Conservation (phyloP, 2,329 filamentous ascomycete genomes). For the Microsporum audouinii region DNA sequence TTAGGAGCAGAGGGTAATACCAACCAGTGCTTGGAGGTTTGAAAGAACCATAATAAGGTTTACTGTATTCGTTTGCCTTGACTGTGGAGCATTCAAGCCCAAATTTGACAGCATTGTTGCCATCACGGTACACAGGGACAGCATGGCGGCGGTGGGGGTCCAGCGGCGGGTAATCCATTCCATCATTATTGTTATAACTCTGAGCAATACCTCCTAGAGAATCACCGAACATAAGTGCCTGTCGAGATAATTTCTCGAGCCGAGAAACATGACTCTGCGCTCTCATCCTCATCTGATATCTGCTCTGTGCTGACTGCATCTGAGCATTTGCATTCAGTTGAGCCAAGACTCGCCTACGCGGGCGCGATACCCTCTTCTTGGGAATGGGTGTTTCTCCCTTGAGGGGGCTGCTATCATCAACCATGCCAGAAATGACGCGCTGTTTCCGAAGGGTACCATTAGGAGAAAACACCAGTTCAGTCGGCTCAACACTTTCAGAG, state of each 20-base stretch:
- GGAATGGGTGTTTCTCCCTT: conserved; percentile 36
- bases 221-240: conserved; percentile 17
- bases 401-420: conserved; percentile 37
- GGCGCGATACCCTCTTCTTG: conserved; percentile 24
- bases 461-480: conserved; percentile 38
- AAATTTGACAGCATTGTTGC: background rate
- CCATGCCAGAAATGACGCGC: conserved; percentile 38
- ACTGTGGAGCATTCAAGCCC: background rate
- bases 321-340: conserved; percentile 25
- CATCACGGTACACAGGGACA: conserved; percentile 31
- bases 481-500: conserved; percentile 35
- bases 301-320: conserved; percentile 19
- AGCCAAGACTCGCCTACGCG: conserved; percentile 21
- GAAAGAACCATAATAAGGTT: conserved; percentile 2
- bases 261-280: conserved; percentile 9
- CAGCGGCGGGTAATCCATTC: conserved; percentile 23
- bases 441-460: conserved; percentile 33
- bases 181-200: conserved; percentile 21
- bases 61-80: background rate
- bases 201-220: conserved; percentile 9
- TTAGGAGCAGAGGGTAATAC: background rate
- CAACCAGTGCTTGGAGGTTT: background rate
- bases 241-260: conserved; percentile 11
- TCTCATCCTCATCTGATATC: conserved; percentile 18
- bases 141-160: conserved; percentile 23